These are phyloP conservation scores for Euphorbia celastroides DNA, from an alignment of 441 rosid species.

Conservation along the genomic window DNA sequence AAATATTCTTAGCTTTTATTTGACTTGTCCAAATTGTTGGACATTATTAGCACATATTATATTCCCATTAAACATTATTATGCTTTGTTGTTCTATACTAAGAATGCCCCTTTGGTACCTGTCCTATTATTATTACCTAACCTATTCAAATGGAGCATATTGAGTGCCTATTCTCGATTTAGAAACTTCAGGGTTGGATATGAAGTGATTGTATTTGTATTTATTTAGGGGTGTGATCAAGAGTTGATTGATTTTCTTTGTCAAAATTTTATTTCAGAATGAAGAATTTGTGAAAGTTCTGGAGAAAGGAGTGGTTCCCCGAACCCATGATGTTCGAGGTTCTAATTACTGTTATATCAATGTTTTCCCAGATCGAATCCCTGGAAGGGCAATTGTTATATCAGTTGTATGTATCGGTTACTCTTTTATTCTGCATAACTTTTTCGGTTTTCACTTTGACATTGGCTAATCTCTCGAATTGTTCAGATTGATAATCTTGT, in stretches of 20 bases:
- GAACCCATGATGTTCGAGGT: conserved; percentile 77
- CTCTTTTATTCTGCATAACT: neutral
- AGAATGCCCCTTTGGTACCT: neutral
- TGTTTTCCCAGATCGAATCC: conserved; percentile 78
- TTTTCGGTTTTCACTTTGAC: neutral
- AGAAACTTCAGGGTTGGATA: too few species aligned
- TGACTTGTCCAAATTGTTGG: conserved; percentile 1
- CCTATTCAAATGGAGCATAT: too few species aligned
- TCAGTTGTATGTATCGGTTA: conserved; percentile 58
- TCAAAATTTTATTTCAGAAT: conserved; percentile 33
- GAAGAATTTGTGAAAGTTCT: conserved; percentile 77
- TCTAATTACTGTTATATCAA: conserved; percentile 80
- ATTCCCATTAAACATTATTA: too few species aligned
- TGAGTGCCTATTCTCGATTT: too few species aligned
- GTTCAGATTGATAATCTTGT: conserved; percentile 84
- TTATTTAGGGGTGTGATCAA: neutral
- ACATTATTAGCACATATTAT: too few species aligned
- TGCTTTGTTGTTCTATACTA: too few species aligned
- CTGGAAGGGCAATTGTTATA: conserved; percentile 83
- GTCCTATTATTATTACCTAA: too few species aligned
- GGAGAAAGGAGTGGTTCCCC: conserved; percentile 73
- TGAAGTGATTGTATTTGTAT: neutral
- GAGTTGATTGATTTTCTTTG: neutral
- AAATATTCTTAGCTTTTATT: neutral
- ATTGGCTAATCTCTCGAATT: conserved; percentile 11